Evolutionary conservation across 2,329 filamentous ascomycete species (phyloP).

Genomic region (Diaporthe humulicola): DNA sequence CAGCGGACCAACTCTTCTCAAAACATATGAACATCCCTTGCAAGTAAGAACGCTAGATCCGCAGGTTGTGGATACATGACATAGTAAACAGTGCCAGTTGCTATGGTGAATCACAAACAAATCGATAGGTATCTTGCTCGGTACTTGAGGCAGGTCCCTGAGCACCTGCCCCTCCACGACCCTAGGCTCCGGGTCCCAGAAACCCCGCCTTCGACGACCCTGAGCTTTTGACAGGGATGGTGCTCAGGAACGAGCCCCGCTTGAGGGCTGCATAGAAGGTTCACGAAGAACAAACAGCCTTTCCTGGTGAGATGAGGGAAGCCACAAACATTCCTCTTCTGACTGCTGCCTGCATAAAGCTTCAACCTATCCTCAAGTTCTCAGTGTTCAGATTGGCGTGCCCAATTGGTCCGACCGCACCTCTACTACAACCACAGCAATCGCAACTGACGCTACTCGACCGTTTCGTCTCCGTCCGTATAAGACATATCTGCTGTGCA

Average conservation of each 20-base stretch:
- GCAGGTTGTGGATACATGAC: no score
- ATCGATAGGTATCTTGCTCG: neutral
- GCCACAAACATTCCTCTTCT: conserved; percentile 38
- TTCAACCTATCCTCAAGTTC: conserved; percentile 20
- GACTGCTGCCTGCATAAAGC: conserved; percentile 21
- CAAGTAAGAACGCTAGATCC: neutral
- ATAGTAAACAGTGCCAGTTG: neutral
- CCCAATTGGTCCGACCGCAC: neutral
- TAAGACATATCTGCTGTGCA: neutral
- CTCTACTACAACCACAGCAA: neutral
- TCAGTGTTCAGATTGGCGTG: neutral
- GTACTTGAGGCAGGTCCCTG: neutral
- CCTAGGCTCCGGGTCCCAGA: neutral
- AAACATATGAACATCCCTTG: no score
- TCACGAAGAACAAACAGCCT: conserved; percentile 37
- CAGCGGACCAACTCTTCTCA: neutral
- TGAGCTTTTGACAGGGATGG: conserved; percentile 26
- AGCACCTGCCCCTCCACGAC: neutral
- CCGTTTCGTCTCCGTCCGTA: neutral
- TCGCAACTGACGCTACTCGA: neutral
- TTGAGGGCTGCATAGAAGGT: conserved; percentile 38
- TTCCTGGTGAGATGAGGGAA: conserved; percentile 40
- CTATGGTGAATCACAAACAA: neutral
- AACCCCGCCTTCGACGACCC: conserved; percentile 19
- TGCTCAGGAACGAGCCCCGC: conserved; percentile 30